Percentiles rank a stretch among this genome's conserved stretches.
phyloP scores from a whole-genome alignment of 1,139 yeast genomes.

The Nakaseomyces nivariensis region DNA sequence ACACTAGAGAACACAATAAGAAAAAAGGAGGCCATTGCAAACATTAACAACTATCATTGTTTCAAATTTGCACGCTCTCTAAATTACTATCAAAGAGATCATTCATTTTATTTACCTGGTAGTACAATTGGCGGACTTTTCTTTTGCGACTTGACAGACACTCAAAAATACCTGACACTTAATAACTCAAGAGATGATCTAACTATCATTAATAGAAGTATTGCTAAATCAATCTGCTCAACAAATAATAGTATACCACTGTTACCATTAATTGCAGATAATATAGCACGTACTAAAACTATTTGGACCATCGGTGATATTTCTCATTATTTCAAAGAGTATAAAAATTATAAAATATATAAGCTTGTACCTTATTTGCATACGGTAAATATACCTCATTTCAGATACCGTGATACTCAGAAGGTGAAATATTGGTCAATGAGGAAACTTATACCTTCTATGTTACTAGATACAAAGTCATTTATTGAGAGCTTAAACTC shows the following conservation, averaged over 20 bases:
- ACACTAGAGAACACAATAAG: conserved; percentile 2
- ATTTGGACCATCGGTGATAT: not conserved
- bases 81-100: conserved; percentile 43
- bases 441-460: not conserved
- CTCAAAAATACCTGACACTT: conserved; percentile 26
- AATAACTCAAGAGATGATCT: conserved; percentile 9
- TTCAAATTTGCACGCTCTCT: conserved; percentile 56
- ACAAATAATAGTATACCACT: conserved; percentile 37
- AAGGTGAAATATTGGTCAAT: not conserved
- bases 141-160: conserved; percentile 37
- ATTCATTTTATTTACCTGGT: conserved; percentile 46
- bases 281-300: conserved; percentile 33
- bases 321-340: not conserved
- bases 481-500: not conserved
- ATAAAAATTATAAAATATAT: conserved; percentile 6
- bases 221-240: conserved; percentile 28
- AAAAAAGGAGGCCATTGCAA: conserved; percentile 10
- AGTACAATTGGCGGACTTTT: conserved; percentile 61
- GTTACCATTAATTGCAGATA: conserved; percentile 53
- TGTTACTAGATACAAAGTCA: not conserved
- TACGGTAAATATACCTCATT: conserved; percentile 32
- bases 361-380: conserved; percentile 52
- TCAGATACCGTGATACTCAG: not conserved
- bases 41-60: conserved; percentile 35
- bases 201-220: conserved; percentile 10